Percentiles rank a stretch among this genome's conserved stretches.
These are phyloP conservation scores for Exophiala bonariae DNA, from an alignment of 2,329 filamentous ascomycete species.

Conservation along the genomic window DNA sequence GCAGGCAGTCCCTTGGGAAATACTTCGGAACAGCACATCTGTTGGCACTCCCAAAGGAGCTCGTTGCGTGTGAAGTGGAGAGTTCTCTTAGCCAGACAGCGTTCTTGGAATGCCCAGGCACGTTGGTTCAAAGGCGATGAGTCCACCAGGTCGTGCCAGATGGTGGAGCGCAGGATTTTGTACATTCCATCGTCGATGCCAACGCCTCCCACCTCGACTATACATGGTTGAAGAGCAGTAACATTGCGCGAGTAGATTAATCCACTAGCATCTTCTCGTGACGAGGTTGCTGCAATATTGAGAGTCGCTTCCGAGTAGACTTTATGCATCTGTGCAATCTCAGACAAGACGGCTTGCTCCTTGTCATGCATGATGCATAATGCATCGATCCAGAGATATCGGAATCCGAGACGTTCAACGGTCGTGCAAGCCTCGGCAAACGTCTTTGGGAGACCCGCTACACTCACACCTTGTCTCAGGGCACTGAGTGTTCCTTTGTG, in stretches of 20 bases:
- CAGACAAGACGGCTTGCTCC: constrained; percentile 23
- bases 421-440: constrained; percentile 27
- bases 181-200: constrained; percentile 28
- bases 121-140: constrained; percentile 26
- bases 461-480: constrained; percentile 26
- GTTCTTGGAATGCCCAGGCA: constrained; percentile 30
- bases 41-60: constrained; percentile 33
- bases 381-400: constrained; percentile 30
- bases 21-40: constrained; percentile 29
- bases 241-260: constrained; percentile 27
- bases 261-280: constrained; percentile 24
- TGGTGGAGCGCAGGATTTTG: constrained; percentile 27
- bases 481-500: constrained; percentile 27
- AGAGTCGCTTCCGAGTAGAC: constrained; percentile 27
- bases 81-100: constrained; percentile 30
- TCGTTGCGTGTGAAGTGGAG: constrained; percentile 31
- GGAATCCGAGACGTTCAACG: constrained; percentile 24
- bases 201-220: constrained; percentile 23
- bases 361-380: constrained; percentile 31
- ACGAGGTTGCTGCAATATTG: constrained; percentile 27
- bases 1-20: constrained; percentile 30
- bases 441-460: constrained; percentile 26
- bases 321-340: constrained; percentile 26
- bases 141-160: constrained; percentile 30
- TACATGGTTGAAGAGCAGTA: constrained; percentile 24